Conservation (phyloP, 768 basidiomycete species). For the Psilocybe azurescens region DNA sequence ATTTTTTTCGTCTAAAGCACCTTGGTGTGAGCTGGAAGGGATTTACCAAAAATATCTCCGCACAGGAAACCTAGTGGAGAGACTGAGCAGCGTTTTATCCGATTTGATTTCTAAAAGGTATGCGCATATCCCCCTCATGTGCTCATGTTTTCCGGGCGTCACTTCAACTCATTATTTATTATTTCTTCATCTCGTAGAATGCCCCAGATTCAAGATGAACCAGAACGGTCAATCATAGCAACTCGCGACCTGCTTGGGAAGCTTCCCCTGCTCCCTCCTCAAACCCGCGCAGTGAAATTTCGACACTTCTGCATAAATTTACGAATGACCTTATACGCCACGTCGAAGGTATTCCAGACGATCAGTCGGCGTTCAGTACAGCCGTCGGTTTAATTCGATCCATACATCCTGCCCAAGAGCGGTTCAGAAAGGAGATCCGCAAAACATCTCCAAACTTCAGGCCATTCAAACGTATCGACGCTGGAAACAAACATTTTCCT, state of each 20-base stretch:
- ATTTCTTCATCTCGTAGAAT: conserved; percentile 46
- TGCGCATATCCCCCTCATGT: conserved; percentile 6
- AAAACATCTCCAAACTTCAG: conserved; percentile 61
- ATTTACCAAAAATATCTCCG: conserved; percentile 58
- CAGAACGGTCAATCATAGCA: conserved; percentile 48
- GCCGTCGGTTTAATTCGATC: conserved; percentile 56
- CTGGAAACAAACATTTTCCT: conserved; percentile 17
- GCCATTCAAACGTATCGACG: conserved; percentile 43
- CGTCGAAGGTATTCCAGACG: conserved; percentile 57
- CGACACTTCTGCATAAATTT: conserved; percentile 53
- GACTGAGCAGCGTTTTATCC: conserved; percentile 64
- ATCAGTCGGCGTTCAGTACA: conserved; percentile 14
- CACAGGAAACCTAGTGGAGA: conserved; percentile 59
- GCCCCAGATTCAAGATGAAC: conserved; percentile 64
- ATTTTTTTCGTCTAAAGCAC: conserved; percentile 58
- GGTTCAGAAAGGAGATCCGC: conserved; percentile 53
- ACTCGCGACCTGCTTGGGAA: conserved; percentile 37
- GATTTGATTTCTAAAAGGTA: conserved; percentile 68
- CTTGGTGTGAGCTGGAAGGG: conserved; percentile 60
- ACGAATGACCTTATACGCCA: conserved; percentile 45
- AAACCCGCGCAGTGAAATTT: conserved; percentile 63
- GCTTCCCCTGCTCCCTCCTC: conserved; percentile 59
- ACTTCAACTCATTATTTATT: background rate
- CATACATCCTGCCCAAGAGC: conserved; percentile 53
- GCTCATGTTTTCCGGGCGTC: conserved; percentile 15